Conservation (phyloP, 78 protist genomes). For the Cavenderia fasciculata region DNA sequence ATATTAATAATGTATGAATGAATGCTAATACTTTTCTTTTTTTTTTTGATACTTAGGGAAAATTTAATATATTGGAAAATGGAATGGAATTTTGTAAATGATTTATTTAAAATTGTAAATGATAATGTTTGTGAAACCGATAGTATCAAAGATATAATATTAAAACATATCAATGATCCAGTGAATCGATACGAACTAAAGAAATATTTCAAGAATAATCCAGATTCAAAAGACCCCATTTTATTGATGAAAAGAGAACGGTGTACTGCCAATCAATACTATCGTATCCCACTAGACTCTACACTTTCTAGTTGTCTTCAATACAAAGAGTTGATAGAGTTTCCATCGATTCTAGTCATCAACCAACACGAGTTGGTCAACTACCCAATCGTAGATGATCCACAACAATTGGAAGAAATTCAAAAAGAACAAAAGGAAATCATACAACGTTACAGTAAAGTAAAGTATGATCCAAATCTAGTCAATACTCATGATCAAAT, state of each 20-base stretch:
- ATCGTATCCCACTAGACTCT: neutral
- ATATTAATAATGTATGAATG: no score
- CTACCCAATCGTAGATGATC: no score
- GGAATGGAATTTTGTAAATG: neutral
- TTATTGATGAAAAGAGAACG: neutral
- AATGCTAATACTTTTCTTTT: neutral
- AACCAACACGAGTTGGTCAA: no score
- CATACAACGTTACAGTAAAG: no score
- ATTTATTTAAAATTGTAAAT: neutral
- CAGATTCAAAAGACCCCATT: neutral
- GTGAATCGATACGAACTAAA: neutral
- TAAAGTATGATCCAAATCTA: slow-evolving; percentile 1
- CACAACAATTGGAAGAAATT: no score
- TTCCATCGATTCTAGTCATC: neutral
- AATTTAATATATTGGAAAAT: neutral
- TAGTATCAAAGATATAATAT: neutral
- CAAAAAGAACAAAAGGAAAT: no score
- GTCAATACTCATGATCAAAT: neutral
- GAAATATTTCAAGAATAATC: neutral
- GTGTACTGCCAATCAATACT: neutral
- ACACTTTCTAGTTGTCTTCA: neutral
- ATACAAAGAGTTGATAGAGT: slow-evolving; percentile 1
- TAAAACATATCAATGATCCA: neutral
- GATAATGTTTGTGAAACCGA: neutral
- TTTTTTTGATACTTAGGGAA: no score